phyloP scores from a whole-genome alignment of 192 early-diverging fungal species.

The Lobosporangium transversale region DNA sequence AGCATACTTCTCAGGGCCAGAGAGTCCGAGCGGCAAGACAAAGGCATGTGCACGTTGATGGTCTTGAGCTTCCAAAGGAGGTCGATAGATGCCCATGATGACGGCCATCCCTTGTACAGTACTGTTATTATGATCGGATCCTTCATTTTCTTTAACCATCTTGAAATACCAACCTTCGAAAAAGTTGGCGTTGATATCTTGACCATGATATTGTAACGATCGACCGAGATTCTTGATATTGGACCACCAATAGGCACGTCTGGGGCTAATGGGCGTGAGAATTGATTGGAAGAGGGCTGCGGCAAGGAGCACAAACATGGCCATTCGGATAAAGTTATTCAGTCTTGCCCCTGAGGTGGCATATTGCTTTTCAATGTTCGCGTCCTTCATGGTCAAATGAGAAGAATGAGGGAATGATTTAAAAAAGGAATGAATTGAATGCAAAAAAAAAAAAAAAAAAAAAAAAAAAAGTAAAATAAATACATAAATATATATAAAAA shows the following conservation, averaged over 20 bases:
- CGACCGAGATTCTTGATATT: constrained; percentile 33
- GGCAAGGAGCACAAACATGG: constrained; percentile 14
- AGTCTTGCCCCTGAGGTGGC: no score
- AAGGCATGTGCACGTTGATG: constrained; percentile 52
- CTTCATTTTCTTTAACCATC: constrained; percentile 16
- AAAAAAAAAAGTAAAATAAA: no score
- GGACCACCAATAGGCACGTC: constrained; percentile 14
- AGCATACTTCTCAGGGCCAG: constrained; percentile 20
- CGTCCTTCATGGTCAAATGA: no score
- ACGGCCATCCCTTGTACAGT: constrained; percentile 26
- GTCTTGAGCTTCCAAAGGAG: constrained; percentile 2
- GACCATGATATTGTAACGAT: constrained; percentile 49
- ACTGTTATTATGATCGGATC: background rate
- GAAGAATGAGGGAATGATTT: background rate
- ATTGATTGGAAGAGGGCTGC: constrained; percentile 13
- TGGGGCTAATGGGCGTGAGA: constrained; percentile 12
- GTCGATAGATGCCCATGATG: constrained; percentile 55
- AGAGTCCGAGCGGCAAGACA: constrained; percentile 42
- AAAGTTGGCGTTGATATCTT: constrained; percentile 37
- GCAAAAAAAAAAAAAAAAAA: no score
- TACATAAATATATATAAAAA: no score
- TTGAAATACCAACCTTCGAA: constrained; percentile 64
- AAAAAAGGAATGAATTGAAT: background rate
- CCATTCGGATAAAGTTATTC: background rate
- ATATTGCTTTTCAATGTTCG: no score